Evolutionary conservation across 2,329 filamentous ascomycete genomes (phyloP).

Genomic region (Paecilomyces niveus): DNA sequence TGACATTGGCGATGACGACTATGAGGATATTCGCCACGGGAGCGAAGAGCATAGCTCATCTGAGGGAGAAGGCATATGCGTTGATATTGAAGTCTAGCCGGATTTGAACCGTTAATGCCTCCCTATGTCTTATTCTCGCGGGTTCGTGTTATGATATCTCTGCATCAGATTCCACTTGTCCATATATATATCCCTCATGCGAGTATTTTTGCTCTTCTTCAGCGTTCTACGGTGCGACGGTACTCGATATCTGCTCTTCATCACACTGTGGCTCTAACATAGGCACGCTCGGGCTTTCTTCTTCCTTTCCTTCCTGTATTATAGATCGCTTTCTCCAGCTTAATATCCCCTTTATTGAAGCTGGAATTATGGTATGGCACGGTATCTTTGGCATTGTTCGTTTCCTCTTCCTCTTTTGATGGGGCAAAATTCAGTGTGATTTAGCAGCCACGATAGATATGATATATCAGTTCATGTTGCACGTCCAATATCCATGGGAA

Average conservation of each 20-base stretch:
- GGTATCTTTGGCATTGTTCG: neutral
- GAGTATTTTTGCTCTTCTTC: neutral
- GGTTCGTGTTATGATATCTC: neutral
- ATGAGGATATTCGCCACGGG: constrained; percentile 6
- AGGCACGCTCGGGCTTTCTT: neutral
- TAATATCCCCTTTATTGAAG: neutral
- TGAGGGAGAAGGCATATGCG: constrained; percentile 29
- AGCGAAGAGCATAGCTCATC: constrained; percentile 29
- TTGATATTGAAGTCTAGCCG: constrained; percentile 30
- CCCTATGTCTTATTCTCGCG: neutral
- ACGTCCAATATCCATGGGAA: neutral
- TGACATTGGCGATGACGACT: neutral
- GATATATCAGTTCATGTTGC: neutral
- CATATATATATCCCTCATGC: neutral
- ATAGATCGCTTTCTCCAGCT: neutral
- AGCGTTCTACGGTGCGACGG: neutral
- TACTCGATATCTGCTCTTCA: neutral
- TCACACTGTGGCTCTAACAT: neutral
- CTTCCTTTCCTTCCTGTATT: neutral
- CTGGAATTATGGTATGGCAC: neutral
- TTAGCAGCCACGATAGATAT: neutral
- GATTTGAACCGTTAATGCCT: neutral
- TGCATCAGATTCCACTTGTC: neutral
- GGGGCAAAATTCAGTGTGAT: neutral
- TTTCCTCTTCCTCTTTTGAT: neutral